A percentile compares a stretch with the other conserved stretches of the same genome.
Evolutionary conservation across 805 yeast species (phyloP).

Genomic region (Ogataea thermomethanolica): DNA sequence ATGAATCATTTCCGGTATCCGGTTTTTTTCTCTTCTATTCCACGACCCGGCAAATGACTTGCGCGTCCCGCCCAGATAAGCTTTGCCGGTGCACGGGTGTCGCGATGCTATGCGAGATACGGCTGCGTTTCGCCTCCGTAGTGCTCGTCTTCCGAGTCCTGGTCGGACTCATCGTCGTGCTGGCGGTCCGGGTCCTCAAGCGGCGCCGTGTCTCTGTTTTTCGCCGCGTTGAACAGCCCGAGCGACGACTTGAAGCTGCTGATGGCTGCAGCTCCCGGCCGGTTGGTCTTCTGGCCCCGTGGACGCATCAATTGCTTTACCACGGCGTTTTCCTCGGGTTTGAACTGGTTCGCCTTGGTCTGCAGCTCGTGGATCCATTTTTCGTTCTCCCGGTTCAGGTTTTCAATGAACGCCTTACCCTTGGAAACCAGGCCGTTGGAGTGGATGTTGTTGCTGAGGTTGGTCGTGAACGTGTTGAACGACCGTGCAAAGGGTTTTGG

Average conservation of each 20-base stretch:
- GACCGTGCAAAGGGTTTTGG: conserved; percentile 15
- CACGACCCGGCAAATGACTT: not conserved
- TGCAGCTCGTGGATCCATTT: conserved; percentile 22
- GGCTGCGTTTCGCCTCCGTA: conserved; percentile 7
- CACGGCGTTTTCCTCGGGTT: conserved; percentile 8
- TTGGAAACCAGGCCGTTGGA: conserved; percentile 24
- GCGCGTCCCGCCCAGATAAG: conserved; percentile 7
- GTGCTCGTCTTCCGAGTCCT: conserved; percentile 4
- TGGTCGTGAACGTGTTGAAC: conserved; percentile 24
- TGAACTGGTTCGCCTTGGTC: conserved; percentile 14
- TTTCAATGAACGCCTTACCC: conserved; percentile 27
- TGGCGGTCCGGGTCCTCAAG: conserved; percentile 24
- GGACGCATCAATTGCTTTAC: conserved; percentile 6
- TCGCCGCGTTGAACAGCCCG: conserved; percentile 11
- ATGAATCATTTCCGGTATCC: conserved; percentile 8
- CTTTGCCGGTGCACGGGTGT: conserved; percentile 8
- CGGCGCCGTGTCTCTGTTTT: not conserved
- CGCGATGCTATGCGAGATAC: conserved; percentile 1
- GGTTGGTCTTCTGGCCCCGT: not conserved
- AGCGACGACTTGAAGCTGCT: conserved; percentile 5
- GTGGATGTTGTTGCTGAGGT: conserved; percentile 23
- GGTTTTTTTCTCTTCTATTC: not conserved
- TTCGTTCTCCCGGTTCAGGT: conserved; percentile 25
- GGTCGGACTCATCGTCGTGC: conserved; percentile 20
- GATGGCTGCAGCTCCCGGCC: not conserved